Evolutionary conservation across 192 early-diverging fungal species (phyloP), one percentile per base, ranked within the genome.

Genomic region (Backusella luteola): DNA sequence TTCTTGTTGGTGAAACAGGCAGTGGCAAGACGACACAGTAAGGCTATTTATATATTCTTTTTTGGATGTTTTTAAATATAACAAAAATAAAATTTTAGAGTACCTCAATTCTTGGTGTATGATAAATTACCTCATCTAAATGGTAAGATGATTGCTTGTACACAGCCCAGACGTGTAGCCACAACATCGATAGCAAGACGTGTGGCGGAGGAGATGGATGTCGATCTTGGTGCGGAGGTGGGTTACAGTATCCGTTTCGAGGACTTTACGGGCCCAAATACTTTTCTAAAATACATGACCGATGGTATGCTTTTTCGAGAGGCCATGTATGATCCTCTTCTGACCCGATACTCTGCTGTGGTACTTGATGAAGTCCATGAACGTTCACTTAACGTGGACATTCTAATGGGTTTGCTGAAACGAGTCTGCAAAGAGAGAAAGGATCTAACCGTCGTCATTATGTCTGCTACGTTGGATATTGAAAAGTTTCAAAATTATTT

Each of bases 401-500:
- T 99, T 80, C 86, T 99, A 66, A 98, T 99, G 98, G 97, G 95
- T 26, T 87, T 99, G 49, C 86, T 99, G 80, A 99, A 99, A 81
- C 91, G 95, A 78, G 91, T 93, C 69, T 92, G 90, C 53, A 86
- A 80, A 69, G 84, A 89, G 75, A 88, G 98, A 35, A 41, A 72
- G 14, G 97, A 99, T 81, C 84, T 99, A 42, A 96, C 96, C 77
- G 86, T 99, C 34, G 86, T 99, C 41, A 93, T 99, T 42, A 99
- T 99, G 97, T 94, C 91, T 80, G 98, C 98, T 39, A 99, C 98
- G 9, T 88, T 99, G 46, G 97, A 99, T 83, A 95, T 96, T 56
- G 97, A 92, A 73, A 99, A 99, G 78, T 99, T 99, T 81, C 97
- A 99, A 88, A 94, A 92, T 78, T 99, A 99, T 86, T 99, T 99